Percentiles rank a stretch among this genome's conserved stretches.
These are phyloP conservation scores for Cladosporium sp. DNA, from an alignment of 2,329 filamentous ascomycete species.

Conservation along the genomic window DNA sequence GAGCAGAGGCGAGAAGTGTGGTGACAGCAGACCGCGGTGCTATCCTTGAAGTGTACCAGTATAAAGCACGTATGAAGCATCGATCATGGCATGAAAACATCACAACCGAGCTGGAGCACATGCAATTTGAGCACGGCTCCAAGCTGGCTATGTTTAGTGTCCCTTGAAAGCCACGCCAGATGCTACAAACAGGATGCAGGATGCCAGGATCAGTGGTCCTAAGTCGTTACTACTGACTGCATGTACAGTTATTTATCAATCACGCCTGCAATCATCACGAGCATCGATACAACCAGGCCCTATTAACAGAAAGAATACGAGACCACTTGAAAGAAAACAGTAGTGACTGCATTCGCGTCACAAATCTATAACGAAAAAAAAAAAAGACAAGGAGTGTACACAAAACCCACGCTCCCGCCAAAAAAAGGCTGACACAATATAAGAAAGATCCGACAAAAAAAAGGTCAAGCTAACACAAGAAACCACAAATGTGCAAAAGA, in stretches of 20 bases:
- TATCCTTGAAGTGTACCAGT: constrained; percentile 2
- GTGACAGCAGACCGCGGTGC: not conserved
- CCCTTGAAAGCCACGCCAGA: not conserved
- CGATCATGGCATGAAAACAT: not conserved
- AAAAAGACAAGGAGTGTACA: not conserved
- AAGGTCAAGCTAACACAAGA: not conserved
- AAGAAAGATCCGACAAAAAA: not conserved
- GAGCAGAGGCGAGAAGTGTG: not conserved
- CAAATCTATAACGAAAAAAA: not conserved
- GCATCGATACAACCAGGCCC: not conserved
- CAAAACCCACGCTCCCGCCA: not conserved
- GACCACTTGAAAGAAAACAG: not conserved
- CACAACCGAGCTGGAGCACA: not conserved
- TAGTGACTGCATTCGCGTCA: not conserved
- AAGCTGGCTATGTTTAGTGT: too few species aligned
- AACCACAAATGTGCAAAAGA: not conserved
- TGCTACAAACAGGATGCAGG: not conserved
- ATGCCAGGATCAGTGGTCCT: not conserved
- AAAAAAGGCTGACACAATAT: not conserved
- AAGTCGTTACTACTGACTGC: not conserved
- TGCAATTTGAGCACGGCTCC: not conserved
- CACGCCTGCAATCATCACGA: not conserved
- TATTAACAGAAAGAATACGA: not conserved
- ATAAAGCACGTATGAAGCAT: not conserved
- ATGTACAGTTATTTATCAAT: too few species aligned